Conservation (phyloP, 2,329 filamentous ascomycete genomes). For the Penicillium sp. region DNA sequence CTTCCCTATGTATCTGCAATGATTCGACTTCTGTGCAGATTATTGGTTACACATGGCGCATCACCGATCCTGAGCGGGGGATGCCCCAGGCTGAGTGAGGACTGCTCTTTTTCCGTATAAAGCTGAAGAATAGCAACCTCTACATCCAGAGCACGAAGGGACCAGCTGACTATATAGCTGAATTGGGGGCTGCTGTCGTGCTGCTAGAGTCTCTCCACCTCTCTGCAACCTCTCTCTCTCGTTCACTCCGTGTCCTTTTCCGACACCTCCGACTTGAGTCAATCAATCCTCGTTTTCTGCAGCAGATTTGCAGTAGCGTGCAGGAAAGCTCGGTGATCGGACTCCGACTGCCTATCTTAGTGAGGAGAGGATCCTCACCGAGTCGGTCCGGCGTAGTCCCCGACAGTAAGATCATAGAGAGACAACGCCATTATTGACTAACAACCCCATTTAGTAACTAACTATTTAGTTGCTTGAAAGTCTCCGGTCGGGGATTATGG, state of each 20-base stretch:
- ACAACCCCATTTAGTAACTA: neutral
- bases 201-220: neutral
- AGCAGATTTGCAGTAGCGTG: slow-evolving; percentile 16
- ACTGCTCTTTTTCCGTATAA: neutral
- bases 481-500: slow-evolving; percentile 13
- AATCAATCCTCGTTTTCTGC: neutral
- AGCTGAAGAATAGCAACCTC: neutral
- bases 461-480: slow-evolving; percentile 1
- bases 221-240: neutral
- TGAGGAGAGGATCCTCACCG: slow-evolving; percentile 12
- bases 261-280: neutral
- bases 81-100: neutral
- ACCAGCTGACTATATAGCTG: slow-evolving; percentile 1
- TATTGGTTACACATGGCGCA: neutral
- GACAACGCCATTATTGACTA: neutral
- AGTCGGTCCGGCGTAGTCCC: slow-evolving; percentile 17
- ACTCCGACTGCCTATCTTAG: slow-evolving; percentile 7
- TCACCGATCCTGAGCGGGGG: neutral
- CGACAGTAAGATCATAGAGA: slow-evolving; percentile 3
- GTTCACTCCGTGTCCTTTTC: neutral
- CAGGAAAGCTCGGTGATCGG: slow-evolving; percentile 13
- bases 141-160: too few relatives aligned
- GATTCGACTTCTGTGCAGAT: neutral
- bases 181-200: neutral
- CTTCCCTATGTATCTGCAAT: neutral